phyloP scores from a whole-genome alignment of 768 basidiomycete genomes.

The Leccinum imitatum region DNA sequence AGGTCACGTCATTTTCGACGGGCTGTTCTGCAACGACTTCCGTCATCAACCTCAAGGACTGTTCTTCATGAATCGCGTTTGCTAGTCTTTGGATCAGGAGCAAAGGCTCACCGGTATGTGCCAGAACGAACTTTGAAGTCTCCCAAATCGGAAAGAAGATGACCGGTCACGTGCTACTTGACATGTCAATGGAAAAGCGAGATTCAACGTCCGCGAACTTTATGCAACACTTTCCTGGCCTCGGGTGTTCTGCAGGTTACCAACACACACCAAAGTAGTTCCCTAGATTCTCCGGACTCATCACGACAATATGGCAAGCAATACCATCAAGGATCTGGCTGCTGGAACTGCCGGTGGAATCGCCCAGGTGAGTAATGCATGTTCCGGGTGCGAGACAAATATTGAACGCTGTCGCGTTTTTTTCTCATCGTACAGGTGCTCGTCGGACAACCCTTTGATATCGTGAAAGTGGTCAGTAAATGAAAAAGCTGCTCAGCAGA shows the following conservation, averaged over 20 bases:
- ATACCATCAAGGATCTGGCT: constrained; percentile 82
- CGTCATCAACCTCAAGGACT: constrained; percentile 15
- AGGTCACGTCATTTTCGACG: constrained; percentile 2
- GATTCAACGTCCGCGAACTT: constrained; percentile 25
- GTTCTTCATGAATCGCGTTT: constrained; percentile 7
- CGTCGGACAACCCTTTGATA: constrained; percentile 94
- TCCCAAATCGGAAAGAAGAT: constrained; percentile 8
- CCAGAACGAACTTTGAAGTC: constrained; percentile 1
- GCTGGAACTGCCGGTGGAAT: constrained; percentile 93
- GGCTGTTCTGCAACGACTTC: constrained; percentile 8
- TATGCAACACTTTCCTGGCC: constrained; percentile 7
- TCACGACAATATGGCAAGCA: constrained; percentile 32
- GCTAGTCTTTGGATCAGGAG: constrained; percentile 4
- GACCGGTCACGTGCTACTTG: constrained; percentile 16
- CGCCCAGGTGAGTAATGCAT: constrained; percentile 57
- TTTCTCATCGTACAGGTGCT: constrained; percentile 54
- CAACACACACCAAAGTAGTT: neutral
- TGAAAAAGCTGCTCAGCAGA: neutral
- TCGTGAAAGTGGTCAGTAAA: constrained; percentile 87
- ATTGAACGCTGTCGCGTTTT: constrained; percentile 3
- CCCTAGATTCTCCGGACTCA: constrained; percentile 6
- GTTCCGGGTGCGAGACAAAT: neutral
- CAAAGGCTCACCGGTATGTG: constrained; percentile 13
- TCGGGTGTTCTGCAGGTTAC: neutral
- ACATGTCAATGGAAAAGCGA: neutral